Base-by-base conservation (phyloP, 75 land plant genomes). In the Cryptomeria japonica region DNA sequence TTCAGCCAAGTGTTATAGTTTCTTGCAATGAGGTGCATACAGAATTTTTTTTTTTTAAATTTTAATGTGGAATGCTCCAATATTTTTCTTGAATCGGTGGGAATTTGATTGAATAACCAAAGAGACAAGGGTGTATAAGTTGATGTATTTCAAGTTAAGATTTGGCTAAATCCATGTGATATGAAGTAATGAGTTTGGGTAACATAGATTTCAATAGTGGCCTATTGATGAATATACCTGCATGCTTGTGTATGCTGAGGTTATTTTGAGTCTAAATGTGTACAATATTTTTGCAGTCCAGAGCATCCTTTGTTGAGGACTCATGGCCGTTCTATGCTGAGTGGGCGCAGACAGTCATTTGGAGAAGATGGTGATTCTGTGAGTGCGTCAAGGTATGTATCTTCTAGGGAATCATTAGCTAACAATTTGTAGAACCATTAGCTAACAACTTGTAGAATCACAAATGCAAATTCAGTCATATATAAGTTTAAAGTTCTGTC, bases 261-360 rank as follows among this genome's bases (percentile, higher is more conserved):
- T 55, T 53, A 3, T 44, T 51, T 53, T 55, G 25, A 84, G 31
- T 84, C 28, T 55, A 84, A 34, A 4, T 47, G 85, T 51, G 4
- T 84, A 5, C 12, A 12, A 84, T 61, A 42, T 89, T 58, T 84
- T 90, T 88, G 87, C 93, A 96, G 97, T 93, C 97, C 97, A 84
- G 97, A 96, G 86, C 95, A 96, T 91, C 96, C 97, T 79, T 91
- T 94, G 64, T 91, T 90, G 44, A 91, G 94, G 86, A 88, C 91
- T 44, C 96, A 93, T 86, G 95, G 93, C 14, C 90, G 94, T 22
- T 97, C 99, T 83, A 93, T 96, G 94, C 97, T 97, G 34, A 88
- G 99, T 86, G 97, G 96, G 64, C 95, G 91, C 76, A 93, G 96
- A 78, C 95, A 92, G 32, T 89, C 94, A 34, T 88, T 90, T 83